These are phyloP conservation scores for Ceriops tagal DNA, from an alignment of 345 rosid species.

Conservation along the genomic window DNA sequence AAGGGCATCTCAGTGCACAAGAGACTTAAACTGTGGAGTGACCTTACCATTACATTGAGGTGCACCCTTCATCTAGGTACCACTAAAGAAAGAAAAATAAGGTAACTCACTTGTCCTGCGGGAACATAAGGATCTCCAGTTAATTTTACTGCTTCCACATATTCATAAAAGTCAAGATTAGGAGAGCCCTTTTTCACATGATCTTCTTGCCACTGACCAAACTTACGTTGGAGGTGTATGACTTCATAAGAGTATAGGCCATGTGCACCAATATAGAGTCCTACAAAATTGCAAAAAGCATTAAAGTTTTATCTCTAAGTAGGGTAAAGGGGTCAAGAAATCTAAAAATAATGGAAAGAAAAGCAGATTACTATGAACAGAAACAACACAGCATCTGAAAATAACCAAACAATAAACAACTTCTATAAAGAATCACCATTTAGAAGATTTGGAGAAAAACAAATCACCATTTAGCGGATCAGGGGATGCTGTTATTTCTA, in stretches of 20 bases:
- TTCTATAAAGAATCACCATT: constrained; percentile 46
- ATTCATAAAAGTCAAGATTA: constrained; percentile 81
- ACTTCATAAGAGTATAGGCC: constrained; percentile 85
- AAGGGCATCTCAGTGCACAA: no score
- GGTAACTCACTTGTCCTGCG: constrained; percentile 76
- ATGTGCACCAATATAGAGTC: constrained; percentile 82
- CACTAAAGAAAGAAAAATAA: neutral
- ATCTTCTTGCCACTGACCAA: constrained; percentile 87
- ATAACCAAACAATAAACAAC: constrained; percentile 3
- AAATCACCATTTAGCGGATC: constrained; percentile 71
- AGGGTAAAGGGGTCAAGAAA: neutral
- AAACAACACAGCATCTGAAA: constrained; percentile 5
- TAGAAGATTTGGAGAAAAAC: constrained; percentile 62
- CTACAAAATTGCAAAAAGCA: constrained; percentile 39
- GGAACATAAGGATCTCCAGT: constrained; percentile 94
- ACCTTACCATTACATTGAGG: no score
- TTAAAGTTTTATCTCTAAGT: neutral
- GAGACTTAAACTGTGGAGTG: no score
- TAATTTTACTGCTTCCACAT: constrained; percentile 86
- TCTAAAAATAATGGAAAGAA: neutral
- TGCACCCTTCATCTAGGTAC: no score
- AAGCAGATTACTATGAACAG: neutral
- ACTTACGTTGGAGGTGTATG: constrained; percentile 70
- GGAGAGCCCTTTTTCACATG: constrained; percentile 44
- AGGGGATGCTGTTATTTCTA: constrained; percentile 53